These are phyloP conservation scores for Suillus spraguei DNA, from an alignment of 768 basidiomycete species.

Conservation along the genomic window DNA sequence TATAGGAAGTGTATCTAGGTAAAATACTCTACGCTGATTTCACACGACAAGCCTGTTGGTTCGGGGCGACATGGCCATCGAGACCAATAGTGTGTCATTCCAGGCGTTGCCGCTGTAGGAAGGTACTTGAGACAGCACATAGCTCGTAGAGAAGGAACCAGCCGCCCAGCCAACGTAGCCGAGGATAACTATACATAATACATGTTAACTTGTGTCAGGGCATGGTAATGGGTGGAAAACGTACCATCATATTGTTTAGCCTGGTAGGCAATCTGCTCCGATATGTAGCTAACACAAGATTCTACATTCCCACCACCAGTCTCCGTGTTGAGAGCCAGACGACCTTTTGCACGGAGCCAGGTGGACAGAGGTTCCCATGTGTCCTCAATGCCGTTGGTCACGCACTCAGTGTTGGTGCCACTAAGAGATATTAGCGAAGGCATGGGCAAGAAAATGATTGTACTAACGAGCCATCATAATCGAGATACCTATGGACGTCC, in stretches of 20 bases:
- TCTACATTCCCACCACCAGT: constrained; percentile 59
- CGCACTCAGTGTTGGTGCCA: constrained; percentile 48
- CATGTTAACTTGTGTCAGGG: constrained; percentile 1
- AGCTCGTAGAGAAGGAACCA: constrained; percentile 49
- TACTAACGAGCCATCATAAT: constrained; percentile 51
- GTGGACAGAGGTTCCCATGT: constrained; percentile 48
- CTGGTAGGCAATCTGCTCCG: constrained; percentile 48
- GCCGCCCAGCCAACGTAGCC: constrained; percentile 63
- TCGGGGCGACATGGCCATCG: constrained; percentile 33
- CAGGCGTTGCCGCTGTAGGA: constrained; percentile 33
- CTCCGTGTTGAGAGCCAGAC: constrained; percentile 64
- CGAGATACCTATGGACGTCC: constrained; percentile 67
- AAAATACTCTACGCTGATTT: not conserved
- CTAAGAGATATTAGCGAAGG: constrained; percentile 19
- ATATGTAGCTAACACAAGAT: constrained; percentile 48
- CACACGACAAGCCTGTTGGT: constrained; percentile 18
- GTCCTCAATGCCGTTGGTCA: constrained; percentile 53
- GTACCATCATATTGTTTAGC: constrained; percentile 51
- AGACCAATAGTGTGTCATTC: constrained; percentile 38
- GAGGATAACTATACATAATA: constrained; percentile 40
- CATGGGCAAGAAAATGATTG: constrained; percentile 18
- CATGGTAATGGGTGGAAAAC: constrained; percentile 13
- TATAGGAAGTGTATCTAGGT: not conserved
- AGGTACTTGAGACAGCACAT: constrained; percentile 39
- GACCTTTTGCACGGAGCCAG: constrained; percentile 52